Evolutionary conservation across 768 basidiomycete genomes (phyloP).

Genomic region (Pisolithus tinctorius): DNA sequence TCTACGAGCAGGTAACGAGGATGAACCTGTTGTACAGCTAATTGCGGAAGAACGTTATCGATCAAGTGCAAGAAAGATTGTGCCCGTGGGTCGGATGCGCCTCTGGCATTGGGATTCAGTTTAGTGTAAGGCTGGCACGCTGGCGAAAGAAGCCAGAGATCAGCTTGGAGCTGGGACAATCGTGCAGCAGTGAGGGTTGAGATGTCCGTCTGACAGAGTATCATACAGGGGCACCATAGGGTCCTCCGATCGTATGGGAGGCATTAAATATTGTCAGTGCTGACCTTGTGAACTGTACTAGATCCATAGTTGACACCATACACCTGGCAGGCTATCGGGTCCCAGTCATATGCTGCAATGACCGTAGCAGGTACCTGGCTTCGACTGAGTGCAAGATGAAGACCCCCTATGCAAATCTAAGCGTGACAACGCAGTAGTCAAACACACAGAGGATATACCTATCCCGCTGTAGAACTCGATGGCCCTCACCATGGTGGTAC

Average conservation of each 20-base stretch:
- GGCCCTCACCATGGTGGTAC: conserved; percentile 9
- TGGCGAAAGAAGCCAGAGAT: conserved; percentile 75
- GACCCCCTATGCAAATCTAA: conserved; percentile 44
- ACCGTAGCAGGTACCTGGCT: conserved; percentile 42
- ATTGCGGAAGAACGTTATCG: conserved; percentile 51
- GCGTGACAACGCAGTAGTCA: background rate
- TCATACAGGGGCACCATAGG: conserved; percentile 1
- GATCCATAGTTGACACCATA: conserved; percentile 56
- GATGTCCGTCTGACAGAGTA: conserved; percentile 47
- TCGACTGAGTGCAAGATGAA: conserved; percentile 59
- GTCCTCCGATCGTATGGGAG: background rate
- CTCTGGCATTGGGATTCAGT: conserved; percentile 66
- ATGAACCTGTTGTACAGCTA: conserved; percentile 37
- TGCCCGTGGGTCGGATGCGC: conserved; percentile 66
- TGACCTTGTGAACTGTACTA: conserved; percentile 35
- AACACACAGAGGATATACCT: conserved; percentile 35
- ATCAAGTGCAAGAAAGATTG: conserved; percentile 70
- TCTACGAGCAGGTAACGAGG: conserved; percentile 64
- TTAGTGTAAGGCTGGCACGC: conserved; percentile 84
- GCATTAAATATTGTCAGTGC: background rate
- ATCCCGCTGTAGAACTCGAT: conserved; percentile 78
- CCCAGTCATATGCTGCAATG: conserved; percentile 78
- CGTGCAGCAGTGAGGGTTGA: conserved; percentile 42
- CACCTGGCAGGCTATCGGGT: conserved; percentile 64
- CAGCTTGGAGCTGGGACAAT: conserved; percentile 42